Conservation (phyloP, 768 basidiomycete species). For the Pisolithus marmoratus region DNA sequence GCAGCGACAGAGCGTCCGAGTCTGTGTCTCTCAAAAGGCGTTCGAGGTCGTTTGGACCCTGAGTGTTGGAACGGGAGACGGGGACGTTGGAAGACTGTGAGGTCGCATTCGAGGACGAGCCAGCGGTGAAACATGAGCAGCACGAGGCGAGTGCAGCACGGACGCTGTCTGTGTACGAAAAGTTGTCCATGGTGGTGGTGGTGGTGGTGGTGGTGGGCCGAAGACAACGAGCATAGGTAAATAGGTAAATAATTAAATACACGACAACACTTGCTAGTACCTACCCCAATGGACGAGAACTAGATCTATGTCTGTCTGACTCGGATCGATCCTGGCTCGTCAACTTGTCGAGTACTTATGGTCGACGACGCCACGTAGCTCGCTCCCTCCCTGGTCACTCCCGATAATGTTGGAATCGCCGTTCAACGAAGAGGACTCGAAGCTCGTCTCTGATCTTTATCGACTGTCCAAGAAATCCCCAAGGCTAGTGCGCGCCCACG, state of each 20-base stretch:
- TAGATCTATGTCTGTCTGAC: background rate
- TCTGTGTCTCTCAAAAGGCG: slow-evolving; percentile 46
- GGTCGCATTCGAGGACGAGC: slow-evolving; percentile 27
- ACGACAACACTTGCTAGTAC: too few species aligned
- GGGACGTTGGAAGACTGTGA: slow-evolving; percentile 10
- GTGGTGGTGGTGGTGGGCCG: slow-evolving; percentile 10
- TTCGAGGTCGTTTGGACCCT: slow-evolving; percentile 38
- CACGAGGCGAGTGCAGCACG: slow-evolving; percentile 56
- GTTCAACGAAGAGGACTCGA: slow-evolving; percentile 42
- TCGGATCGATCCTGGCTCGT: slow-evolving; percentile 2
- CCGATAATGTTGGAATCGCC: slow-evolving; percentile 16
- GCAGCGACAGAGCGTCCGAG: slow-evolving; percentile 57
- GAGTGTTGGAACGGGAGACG: slow-evolving; percentile 25
- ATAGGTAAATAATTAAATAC: too few species aligned
- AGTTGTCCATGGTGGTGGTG: slow-evolving; percentile 31
- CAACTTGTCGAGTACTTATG: slow-evolving; percentile 11
- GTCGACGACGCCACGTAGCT: background rate
- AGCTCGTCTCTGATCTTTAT: slow-evolving; percentile 53
- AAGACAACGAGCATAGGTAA: too few species aligned
- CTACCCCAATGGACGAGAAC: too few species aligned
- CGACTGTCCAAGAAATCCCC: slow-evolving; percentile 47
- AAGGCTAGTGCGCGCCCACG: slow-evolving; percentile 59
- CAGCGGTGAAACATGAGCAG: slow-evolving; percentile 48
- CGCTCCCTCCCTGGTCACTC: slow-evolving; percentile 1
- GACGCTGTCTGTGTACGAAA: slow-evolving; percentile 60